phyloP scores from a whole-genome alignment of 1,284 basidiomycete species.

The Mixia osmundae region DNA sequence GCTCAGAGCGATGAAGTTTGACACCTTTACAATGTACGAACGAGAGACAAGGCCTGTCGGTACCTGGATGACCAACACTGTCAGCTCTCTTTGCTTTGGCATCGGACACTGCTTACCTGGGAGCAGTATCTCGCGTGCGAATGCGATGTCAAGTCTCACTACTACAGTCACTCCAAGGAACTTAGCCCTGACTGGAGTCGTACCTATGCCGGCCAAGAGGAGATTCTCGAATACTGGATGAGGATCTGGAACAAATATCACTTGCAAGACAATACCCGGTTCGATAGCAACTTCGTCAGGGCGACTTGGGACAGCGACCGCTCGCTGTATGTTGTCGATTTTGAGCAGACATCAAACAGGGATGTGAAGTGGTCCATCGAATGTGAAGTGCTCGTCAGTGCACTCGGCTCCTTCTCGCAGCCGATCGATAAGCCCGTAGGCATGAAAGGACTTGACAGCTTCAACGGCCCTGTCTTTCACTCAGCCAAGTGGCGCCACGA shows the following conservation, averaged over 20 bases:
- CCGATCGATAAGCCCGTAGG: conserved; percentile 8
- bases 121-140: too few relatives aligned
- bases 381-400: conserved; percentile 9
- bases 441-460: conserved; percentile 12
- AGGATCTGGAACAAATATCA: conserved; percentile 6
- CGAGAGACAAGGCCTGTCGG: too few relatives aligned
- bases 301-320: conserved; percentile 6
- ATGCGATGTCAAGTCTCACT: too few relatives aligned
- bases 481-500: conserved; percentile 21
- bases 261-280: conserved; percentile 3
- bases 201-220: too few relatives aligned
- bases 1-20: too few relatives aligned
- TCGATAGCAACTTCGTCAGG: conserved; percentile 7
- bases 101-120: too few relatives aligned
- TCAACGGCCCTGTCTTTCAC: conserved; percentile 18
- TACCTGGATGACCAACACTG: too few relatives aligned
- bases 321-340: conserved; percentile 4
- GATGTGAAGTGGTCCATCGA: conserved; percentile 3
- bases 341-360: conserved; percentile 1
- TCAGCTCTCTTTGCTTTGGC: too few relatives aligned
- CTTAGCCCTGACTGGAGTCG: too few relatives aligned
- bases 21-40: too few relatives aligned
- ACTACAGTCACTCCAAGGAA: too few relatives aligned
- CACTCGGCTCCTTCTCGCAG: conserved; percentile 9
- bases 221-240: conserved; percentile 7